Base-by-base conservation (phyloP, 495 filamentous ascomycete genomes). In the Pyrenula aspistea region DNA sequence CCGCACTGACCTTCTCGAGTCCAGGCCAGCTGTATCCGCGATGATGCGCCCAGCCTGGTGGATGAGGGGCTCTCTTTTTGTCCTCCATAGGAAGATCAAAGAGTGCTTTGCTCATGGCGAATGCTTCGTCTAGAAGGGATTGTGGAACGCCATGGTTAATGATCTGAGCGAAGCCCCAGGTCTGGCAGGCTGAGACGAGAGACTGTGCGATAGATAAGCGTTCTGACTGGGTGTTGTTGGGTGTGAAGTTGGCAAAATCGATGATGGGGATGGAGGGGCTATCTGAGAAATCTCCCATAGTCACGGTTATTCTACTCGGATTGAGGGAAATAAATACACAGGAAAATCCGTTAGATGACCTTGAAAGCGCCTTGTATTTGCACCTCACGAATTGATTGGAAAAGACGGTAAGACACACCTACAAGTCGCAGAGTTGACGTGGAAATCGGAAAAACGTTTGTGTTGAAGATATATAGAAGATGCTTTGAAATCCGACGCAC, bases 11-110 rank as follows among this genome's bases (percentile, higher is more conserved):
- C 60, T 86, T 87, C 66, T 87, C 83, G 42, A 81, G 65, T 3
- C 83, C 82, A 0, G 79, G 77, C 69, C 78, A 79, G 1, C 83
- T 86, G 63, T 87, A 87, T 11, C 84, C 83, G 49, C 84, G 73
- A 62, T 87, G 83, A 21, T 74, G 66, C 2, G 65, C 67, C 63
- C 72, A 71, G 54, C 79, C 79, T 49, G 75, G 73, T 2, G 84
- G 84, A 67, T 86, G 83, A 19, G 82, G 82, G 15, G 81, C 83
- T 49, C 77, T 70, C 61, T 73, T 68, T 55, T 81, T 82, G 19
- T 70, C 69, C 4, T 72, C 69, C 24, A 63, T 60, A 2, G 71
- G 65, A 12, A 81, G 65, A 23, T 70, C 66, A 57, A 77, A 80
- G 55, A 81, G 69, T 24, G 65, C 61, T 51, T 63, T 74, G 2